phyloP scores from a whole-genome alignment of 257 asterid genomes.

The Petrea volubilis region DNA sequence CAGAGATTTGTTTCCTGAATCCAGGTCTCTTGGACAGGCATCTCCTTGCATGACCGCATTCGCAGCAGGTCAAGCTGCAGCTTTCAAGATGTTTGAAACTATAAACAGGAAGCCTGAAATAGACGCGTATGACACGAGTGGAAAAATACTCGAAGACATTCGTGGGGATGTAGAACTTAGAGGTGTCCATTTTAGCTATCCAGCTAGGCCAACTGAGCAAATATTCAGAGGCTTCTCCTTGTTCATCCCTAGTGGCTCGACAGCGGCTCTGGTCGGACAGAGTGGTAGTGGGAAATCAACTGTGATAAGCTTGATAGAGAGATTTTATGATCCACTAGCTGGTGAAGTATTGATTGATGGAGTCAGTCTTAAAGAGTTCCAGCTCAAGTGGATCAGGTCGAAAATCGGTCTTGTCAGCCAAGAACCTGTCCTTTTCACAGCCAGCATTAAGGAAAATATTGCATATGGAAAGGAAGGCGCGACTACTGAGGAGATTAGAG shows the following conservation, averaged over 20 bases:
- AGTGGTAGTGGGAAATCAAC: constrained; percentile 89
- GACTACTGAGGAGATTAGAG: constrained; percentile 57
- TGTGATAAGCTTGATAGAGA: constrained; percentile 66
- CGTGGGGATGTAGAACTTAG: constrained; percentile 58
- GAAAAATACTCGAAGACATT: constrained; percentile 47
- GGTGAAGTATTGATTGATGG: constrained; percentile 68
- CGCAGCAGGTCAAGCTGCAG: constrained; percentile 78
- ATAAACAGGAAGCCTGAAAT: constrained; percentile 55
- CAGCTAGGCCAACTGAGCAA: constrained; percentile 61
- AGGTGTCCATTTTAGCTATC: constrained; percentile 62
- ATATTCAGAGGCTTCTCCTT: constrained; percentile 65
- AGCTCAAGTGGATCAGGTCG: constrained; percentile 71
- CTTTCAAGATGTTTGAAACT: constrained; percentile 70
- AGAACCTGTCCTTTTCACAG: constrained; percentile 76
- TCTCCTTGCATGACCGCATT: constrained; percentile 70
- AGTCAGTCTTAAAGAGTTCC: constrained; percentile 56
- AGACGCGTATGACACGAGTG: constrained; percentile 54
- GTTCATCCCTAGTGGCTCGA: constrained; percentile 52
- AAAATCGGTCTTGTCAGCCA: constrained; percentile 79
- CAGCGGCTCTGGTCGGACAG: constrained; percentile 75
- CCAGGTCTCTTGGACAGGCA: constrained; percentile 74
- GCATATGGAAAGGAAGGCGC: constrained; percentile 72
- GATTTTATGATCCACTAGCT: constrained; percentile 73
- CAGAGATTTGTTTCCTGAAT: neutral
- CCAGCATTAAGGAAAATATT: constrained; percentile 68